Evolutionary conservation across 2,329 filamentous ascomycete genomes (phyloP).

Genomic region (Verticillium nonalfalfae): DNA sequence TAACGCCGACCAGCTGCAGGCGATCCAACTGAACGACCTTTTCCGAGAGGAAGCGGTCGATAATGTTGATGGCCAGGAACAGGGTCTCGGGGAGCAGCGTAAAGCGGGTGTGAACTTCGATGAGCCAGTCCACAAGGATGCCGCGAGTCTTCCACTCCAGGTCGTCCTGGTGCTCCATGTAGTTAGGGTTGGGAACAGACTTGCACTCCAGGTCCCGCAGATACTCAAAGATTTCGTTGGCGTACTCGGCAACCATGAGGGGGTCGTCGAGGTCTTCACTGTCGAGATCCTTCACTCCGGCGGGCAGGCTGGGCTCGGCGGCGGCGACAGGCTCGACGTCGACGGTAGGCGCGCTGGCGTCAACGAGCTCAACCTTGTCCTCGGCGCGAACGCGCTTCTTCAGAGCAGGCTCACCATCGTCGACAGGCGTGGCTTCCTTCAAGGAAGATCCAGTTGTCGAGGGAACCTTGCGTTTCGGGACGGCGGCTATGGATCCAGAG

Average conservation of each 20-base stretch:
- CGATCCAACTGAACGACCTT: constrained; percentile 96
- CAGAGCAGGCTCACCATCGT: constrained; percentile 61
- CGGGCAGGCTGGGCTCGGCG: constrained; percentile 13
- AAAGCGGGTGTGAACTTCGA: constrained; percentile 97
- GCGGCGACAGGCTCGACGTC: constrained; percentile 12
- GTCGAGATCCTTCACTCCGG: constrained; percentile 62
- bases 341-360: constrained; percentile 14
- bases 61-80: constrained; percentile 96
- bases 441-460: constrained; percentile 41
- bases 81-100: constrained; percentile 92
- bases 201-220: constrained; percentile 77
- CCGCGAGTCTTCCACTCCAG: constrained; percentile 98
- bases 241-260: constrained; percentile 96
- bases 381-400: constrained; percentile 40
- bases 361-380: constrained; percentile 23
- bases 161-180: constrained; percentile 92
- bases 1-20: constrained; percentile 92
- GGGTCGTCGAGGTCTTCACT: constrained; percentile 87
- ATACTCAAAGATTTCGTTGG: constrained; percentile 96
- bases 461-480: constrained; percentile 61
- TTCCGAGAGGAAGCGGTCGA: constrained; percentile 91
- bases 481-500: constrained; percentile 59
- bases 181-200: constrained; percentile 78
- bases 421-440: constrained; percentile 53
- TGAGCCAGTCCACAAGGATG: constrained; percentile 95